Evolutionary conservation across 148 eudicot genomes (phyloP).

Genomic region (Arbutus unedo): DNA sequence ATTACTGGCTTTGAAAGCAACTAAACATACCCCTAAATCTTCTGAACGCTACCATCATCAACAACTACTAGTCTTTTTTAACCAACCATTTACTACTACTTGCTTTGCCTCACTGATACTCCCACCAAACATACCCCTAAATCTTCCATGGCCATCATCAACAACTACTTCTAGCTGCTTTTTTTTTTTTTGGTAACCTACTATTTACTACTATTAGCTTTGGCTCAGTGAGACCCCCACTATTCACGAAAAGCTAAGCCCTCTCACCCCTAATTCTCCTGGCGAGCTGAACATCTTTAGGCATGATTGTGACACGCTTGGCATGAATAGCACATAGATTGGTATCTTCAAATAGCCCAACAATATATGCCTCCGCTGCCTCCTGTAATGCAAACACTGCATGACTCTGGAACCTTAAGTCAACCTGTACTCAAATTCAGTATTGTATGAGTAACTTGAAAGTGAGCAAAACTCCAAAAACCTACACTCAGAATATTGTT

Average conservation of each 20-base stretch:
- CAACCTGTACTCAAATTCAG: conserved; percentile 13
- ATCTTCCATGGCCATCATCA: too few relatives aligned
- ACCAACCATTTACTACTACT: too few relatives aligned
- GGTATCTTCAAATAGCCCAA: conserved; percentile 18
- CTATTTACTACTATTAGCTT: too few relatives aligned
- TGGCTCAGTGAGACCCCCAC: background rate
- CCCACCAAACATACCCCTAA: background rate
- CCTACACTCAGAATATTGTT: too few relatives aligned
- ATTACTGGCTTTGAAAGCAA: too few relatives aligned
- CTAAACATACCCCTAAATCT: too few relatives aligned
- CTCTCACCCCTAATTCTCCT: conserved; percentile 22
- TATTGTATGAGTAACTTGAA: background rate
- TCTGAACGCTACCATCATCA: too few relatives aligned
- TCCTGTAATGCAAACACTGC: conserved; percentile 20
- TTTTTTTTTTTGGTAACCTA: too few relatives aligned
- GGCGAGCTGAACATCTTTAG: conserved; percentile 12
- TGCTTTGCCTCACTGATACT: too few relatives aligned
- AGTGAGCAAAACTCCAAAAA: too few relatives aligned
- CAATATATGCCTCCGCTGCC: conserved; percentile 21
- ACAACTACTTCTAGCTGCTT: too few relatives aligned
- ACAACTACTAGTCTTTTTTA: too few relatives aligned
- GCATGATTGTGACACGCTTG: conserved; percentile 17
- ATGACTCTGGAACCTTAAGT: conserved; percentile 19
- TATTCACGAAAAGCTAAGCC: background rate
- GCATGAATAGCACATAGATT: conserved; percentile 18